phyloP scores from a whole-genome alignment of 2,329 filamentous ascomycete species.

The Xylaria sp. region DNA sequence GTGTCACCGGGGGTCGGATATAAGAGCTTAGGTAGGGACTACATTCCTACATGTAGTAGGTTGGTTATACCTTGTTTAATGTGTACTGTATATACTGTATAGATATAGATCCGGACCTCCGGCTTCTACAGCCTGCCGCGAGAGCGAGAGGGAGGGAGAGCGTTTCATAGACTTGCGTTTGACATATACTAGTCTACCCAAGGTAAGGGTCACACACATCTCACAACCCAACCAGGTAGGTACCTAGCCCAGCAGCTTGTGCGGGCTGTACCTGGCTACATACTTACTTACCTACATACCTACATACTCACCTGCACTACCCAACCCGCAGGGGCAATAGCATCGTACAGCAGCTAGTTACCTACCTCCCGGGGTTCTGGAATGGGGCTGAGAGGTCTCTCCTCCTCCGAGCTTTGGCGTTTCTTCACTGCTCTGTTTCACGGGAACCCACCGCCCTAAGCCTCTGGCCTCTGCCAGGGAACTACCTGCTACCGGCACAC shows the following conservation, averaged over 20 bases:
- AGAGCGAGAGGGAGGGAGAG: conserved; percentile 12
- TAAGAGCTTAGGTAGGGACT: too few species aligned
- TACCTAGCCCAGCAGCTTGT: too few species aligned
- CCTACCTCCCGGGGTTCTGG: conserved; percentile 5
- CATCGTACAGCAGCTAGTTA: conserved; percentile 15
- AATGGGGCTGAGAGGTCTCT: conserved; percentile 34
- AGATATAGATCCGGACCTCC: conserved; percentile 28
- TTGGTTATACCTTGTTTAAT: conserved; percentile 6
- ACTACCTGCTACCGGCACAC: conserved; percentile 4
- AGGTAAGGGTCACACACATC: not conserved
- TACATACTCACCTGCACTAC: not conserved
- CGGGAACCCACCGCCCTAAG: conserved; percentile 29
- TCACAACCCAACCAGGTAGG: too few species aligned
- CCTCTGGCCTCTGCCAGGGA: conserved; percentile 21
- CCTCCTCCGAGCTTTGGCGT: not conserved
- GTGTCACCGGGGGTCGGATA: conserved; percentile 30
- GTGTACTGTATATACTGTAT: conserved; percentile 3
- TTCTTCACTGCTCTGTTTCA: conserved; percentile 27
- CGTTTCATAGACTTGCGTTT: conserved; percentile 33
- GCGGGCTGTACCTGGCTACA: too few species aligned
- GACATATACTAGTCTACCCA: conserved; percentile 28
- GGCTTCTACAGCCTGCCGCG: conserved; percentile 32
- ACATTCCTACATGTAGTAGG: not conserved
- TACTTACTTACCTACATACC: not conserved
- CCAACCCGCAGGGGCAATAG: not conserved